These are phyloP conservation scores for Geosiphon pyriformis DNA, from an alignment of 192 early-diverging fungal genomes.

Conservation along the genomic window DNA sequence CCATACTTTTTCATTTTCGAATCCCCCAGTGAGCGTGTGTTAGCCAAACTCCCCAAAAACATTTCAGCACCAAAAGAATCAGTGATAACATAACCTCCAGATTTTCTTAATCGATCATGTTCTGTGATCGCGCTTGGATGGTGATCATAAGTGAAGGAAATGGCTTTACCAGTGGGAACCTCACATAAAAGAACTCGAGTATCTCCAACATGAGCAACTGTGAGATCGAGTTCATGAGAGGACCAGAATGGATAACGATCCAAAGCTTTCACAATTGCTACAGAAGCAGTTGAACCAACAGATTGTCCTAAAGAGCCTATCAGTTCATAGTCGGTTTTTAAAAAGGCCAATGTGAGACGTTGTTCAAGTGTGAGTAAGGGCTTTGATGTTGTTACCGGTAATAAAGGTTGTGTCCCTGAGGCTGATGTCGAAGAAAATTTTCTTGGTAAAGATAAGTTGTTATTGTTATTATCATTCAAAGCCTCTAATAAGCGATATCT, in stretches of 20 bases:
- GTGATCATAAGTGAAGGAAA: constrained; percentile 59
- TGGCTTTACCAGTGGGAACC: constrained; percentile 47
- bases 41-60: constrained; percentile 59
- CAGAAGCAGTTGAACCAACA: constrained; percentile 65
- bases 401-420: neutral
- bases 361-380: constrained; percentile 57
- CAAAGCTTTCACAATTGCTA: constrained; percentile 57
- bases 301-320: constrained; percentile 30
- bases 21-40: constrained; percentile 67
- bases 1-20: constrained; percentile 64
- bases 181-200: constrained; percentile 58
- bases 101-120: constrained; percentile 57
- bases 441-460: constrained; percentile 11
- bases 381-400: neutral
- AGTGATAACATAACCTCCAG: constrained; percentile 66
- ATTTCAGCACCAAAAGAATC: constrained; percentile 74
- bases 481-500: constrained; percentile 19
- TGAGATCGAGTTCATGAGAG: constrained; percentile 51
- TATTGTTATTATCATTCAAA: constrained; percentile 30
- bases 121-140: constrained; percentile 58
- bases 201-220: constrained; percentile 68
- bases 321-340: constrained; percentile 52
- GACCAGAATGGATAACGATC: constrained; percentile 64
- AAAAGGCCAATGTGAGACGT: constrained; percentile 57
- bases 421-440: neutral